These are phyloP conservation scores for Inga oerstediana DNA, from an alignment of 306 rosid genomes.

Conservation along the genomic window DNA sequence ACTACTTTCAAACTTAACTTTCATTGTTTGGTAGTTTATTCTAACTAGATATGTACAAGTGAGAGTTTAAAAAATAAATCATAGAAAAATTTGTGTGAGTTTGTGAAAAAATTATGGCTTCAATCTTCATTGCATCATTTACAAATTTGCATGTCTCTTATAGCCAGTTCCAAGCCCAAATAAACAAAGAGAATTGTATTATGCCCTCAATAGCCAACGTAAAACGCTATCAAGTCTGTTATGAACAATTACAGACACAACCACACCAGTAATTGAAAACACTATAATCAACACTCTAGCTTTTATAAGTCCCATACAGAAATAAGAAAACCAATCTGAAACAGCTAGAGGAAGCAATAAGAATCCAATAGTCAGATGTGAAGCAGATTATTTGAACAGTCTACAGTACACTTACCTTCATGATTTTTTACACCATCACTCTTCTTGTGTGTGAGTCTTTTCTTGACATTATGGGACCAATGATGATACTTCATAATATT, in stretches of 20 bases:
- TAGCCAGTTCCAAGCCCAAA: neutral
- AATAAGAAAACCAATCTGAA: neutral
- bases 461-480: conserved; percentile 67
- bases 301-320: neutral
- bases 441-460: conserved; percentile 43
- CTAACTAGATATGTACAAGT: neutral
- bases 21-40: neutral
- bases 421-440: conserved; percentile 18
- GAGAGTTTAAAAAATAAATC: neutral
- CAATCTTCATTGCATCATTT: neutral
- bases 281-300: neutral
- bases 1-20: neutral
- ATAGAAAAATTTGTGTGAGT: neutral
- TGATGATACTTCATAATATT: conserved; percentile 62
- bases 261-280: neutral
- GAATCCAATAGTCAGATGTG: neutral
- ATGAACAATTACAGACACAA: neutral
- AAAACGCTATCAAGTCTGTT: neutral
- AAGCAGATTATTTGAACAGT: neutral
- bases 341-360: neutral
- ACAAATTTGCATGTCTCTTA: neutral
- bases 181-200: neutral
- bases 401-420: conserved; percentile 25
- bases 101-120: neutral
- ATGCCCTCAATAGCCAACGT: too few relatives aligned